Percentiles rank a stretch among this genome's conserved stretches.
Conservation (phyloP, 2,329 filamentous ascomycete species). For the Stachybotrys echinatus region DNA sequence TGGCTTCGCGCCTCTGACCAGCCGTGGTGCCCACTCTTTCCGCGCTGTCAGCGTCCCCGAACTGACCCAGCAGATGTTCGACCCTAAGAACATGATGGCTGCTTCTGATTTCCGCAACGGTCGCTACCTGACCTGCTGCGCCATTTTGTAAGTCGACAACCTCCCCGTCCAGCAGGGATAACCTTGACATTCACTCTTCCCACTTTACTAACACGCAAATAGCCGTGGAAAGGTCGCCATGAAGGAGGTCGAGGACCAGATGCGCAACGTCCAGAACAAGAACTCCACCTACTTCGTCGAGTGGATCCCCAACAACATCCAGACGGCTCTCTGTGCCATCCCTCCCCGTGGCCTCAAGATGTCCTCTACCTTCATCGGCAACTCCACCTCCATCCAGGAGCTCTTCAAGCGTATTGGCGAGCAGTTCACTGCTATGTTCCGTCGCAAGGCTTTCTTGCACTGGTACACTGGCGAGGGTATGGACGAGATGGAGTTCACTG, state of each 20-base stretch:
- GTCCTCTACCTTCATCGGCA: constrained; percentile 98
- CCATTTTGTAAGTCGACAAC: constrained; percentile 73
- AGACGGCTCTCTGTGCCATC: constrained; percentile 98
- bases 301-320: constrained; percentile 99
- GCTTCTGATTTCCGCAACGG: constrained; percentile 99
- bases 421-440: constrained; percentile 99
- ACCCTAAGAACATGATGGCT: constrained; percentile 99
- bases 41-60: constrained; percentile 95
- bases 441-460: constrained; percentile 99
- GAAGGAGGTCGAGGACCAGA: constrained; percentile 99
- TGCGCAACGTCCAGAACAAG: constrained; percentile 99
- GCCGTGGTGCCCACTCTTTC: constrained; percentile 81
- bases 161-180: too few relatives aligned
- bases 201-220: constrained; percentile 10
- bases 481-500: constrained; percentile 99
- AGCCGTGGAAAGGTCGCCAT: constrained; percentile 98
- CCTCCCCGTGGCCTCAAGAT: constrained; percentile 97
- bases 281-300: constrained; percentile 99
- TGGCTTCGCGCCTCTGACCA: constrained; percentile 97
- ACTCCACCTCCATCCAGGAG: constrained; percentile 99
- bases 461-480: constrained; percentile 99
- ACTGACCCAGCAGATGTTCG: constrained; percentile 99
- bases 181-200: too few relatives aligned
- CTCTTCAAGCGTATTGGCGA: constrained; percentile 99
- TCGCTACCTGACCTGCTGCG: constrained; percentile 98